These are phyloP conservation scores for Yarrowia galli DNA, from an alignment of 1,139 yeast species.

Conservation along the genomic window DNA sequence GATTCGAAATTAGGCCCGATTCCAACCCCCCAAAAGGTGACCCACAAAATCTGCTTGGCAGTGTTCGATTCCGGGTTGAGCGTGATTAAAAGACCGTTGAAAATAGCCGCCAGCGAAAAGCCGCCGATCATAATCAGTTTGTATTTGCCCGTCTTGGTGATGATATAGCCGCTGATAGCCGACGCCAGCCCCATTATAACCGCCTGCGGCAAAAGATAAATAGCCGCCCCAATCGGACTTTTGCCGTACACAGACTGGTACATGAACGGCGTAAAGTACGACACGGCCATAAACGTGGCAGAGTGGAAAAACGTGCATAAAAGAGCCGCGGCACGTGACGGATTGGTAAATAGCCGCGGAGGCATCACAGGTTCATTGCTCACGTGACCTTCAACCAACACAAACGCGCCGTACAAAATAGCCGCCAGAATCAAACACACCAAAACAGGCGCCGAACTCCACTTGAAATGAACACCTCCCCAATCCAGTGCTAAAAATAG, in stretches of 20 bases:
- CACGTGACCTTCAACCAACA: constrained; percentile 56
- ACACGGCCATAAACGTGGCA: constrained; percentile 56
- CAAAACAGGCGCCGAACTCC: constrained; percentile 66
- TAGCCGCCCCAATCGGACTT: constrained; percentile 45
- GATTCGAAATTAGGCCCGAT: constrained; percentile 47
- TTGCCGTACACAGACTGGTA: constrained; percentile 60
- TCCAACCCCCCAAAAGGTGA: constrained; percentile 45
- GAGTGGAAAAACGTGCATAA: constrained; percentile 55
- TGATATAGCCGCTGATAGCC: constrained; percentile 43
- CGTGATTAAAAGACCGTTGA: constrained; percentile 44
- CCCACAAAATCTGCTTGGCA: constrained; percentile 44
- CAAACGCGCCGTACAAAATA: constrained; percentile 46
- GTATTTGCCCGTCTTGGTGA: constrained; percentile 42
- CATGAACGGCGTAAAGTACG: constrained; percentile 59
- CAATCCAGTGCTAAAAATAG: constrained; percentile 59
- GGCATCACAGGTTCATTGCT: constrained; percentile 63
- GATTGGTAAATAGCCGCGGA: constrained; percentile 52
- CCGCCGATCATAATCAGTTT: constrained; percentile 40
- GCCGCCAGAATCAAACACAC: no score
- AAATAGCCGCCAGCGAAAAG: constrained; percentile 23
- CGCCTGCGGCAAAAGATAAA: constrained; percentile 45
- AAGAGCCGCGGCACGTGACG: constrained; percentile 50
- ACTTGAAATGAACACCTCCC: constrained; percentile 57
- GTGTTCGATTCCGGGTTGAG: constrained; percentile 43
- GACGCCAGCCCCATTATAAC: constrained; percentile 45